A percentile compares a stretch with the other conserved stretches of the same genome.
Evolutionary conservation across 352 stramenopile species (phyloP).

Genomic region (Phytopythium cucurbitacearum): DNA sequence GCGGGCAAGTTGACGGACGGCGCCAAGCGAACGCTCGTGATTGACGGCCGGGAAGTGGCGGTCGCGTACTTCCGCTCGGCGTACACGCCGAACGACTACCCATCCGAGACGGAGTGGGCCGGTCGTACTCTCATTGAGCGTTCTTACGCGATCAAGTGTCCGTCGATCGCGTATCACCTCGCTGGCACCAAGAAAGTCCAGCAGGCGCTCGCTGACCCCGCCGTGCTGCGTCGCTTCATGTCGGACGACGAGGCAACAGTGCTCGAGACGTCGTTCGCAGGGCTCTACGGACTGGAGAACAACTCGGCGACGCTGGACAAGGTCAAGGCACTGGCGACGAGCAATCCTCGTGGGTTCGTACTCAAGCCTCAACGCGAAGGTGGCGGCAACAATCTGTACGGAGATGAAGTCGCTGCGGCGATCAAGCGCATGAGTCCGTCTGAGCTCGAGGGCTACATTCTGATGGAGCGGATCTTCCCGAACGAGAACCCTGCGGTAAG

Average conservation of each 20-base stretch:
- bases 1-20: slow-evolving; percentile 28
- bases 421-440: slow-evolving; percentile 69
- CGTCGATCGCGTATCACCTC: slow-evolving; percentile 95
- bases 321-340: slow-evolving; percentile 68
- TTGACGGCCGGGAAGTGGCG: slow-evolving; percentile 80
- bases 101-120: slow-evolving; percentile 87
- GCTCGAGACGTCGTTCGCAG: slow-evolving; percentile 92
- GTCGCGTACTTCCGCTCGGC: slow-evolving; percentile 95
- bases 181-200: slow-evolving; percentile 98
- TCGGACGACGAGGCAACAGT: slow-evolving; percentile 46
- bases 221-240: slow-evolving; percentile 90
- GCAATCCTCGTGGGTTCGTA: slow-evolving; percentile 85
- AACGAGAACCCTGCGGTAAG: slow-evolving; percentile 61
- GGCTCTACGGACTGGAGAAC: slow-evolving; percentile 92
- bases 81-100: slow-evolving; percentile 97
- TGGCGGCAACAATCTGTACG: slow-evolving; percentile 98
- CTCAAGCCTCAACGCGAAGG: slow-evolving; percentile 98
- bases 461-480: slow-evolving; percentile 97
- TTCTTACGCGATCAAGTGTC: slow-evolving; percentile 94
- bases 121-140: slow-evolving; percentile 87
- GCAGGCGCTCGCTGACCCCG: slow-evolving; percentile 89
- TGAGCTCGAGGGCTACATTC: slow-evolving; percentile 89
- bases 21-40: slow-evolving; percentile 35
- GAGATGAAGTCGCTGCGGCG: slow-evolving; percentile 84
- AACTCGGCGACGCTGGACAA: slow-evolving; percentile 56